Evolutionary conservation across 2,329 filamentous ascomycete genomes (phyloP).

Genomic region (Ophiostoma angusticollis): DNA sequence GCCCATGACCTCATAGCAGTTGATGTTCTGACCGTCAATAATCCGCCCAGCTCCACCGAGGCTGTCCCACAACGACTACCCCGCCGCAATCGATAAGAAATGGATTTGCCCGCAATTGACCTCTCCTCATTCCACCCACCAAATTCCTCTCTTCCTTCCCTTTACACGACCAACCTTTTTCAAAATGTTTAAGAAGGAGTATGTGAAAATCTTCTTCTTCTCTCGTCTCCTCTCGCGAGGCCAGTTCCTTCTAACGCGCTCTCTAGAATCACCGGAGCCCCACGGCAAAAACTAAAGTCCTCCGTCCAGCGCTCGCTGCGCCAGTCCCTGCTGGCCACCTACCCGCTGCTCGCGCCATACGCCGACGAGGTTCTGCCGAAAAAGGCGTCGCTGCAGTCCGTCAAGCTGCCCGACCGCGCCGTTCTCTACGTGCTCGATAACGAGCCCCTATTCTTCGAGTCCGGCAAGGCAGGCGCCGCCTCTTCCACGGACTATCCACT

Average conservation of each 20-base stretch:
- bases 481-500: slow-evolving; percentile 39
- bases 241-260: not conserved
- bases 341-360: slow-evolving; percentile 71
- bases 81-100: slow-evolving; percentile 9
- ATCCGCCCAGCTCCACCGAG: too few relatives aligned
- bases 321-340: slow-evolving; percentile 67
- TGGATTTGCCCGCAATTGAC: not conserved
- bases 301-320: slow-evolving; percentile 83
- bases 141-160: not conserved
- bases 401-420: slow-evolving; percentile 86
- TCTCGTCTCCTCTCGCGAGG: not conserved
- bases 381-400: slow-evolving; percentile 76
- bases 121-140: not conserved
- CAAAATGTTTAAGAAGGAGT: slow-evolving; percentile 90
- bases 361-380: slow-evolving; percentile 95
- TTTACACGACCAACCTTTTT: not conserved
- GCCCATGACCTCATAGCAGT: too few relatives aligned
- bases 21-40: too few relatives aligned
- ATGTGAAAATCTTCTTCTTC: slow-evolving; percentile 20
- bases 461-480: slow-evolving; percentile 31
- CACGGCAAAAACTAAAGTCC: slow-evolving; percentile 95
- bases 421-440: slow-evolving; percentile 74
- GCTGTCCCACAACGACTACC: slow-evolving; percentile 1
- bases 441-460: slow-evolving; percentile 83
- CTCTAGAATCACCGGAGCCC: slow-evolving; percentile 56